These are phyloP conservation scores for Aspergillus novoparasiticus DNA, from an alignment of 2,329 filamentous ascomycete genomes.

Conservation along the genomic window DNA sequence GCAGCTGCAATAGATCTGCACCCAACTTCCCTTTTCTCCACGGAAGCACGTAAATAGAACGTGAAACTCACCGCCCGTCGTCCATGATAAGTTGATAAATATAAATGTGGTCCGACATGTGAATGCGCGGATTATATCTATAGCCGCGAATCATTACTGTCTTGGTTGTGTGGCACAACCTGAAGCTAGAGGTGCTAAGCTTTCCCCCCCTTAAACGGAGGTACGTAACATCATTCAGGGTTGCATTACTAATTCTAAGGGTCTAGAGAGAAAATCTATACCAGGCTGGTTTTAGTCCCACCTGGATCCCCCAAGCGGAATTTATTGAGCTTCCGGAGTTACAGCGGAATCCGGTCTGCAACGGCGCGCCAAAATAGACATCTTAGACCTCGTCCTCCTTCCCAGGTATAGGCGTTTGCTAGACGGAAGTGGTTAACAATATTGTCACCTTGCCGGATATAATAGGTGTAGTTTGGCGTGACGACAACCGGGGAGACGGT, in stretches of 20 bases:
- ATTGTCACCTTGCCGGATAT: constrained; percentile 30
- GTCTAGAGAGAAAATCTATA: background rate
- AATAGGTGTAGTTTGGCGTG: constrained; percentile 28
- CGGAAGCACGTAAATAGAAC: background rate
- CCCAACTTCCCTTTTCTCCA: background rate
- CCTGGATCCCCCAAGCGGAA: background rate
- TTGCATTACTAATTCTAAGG: background rate
- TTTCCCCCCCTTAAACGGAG: background rate
- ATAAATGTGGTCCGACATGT: background rate
- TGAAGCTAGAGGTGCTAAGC: background rate
- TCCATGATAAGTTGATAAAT: background rate
- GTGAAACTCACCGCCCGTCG: background rate
- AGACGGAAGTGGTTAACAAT: constrained; percentile 45
- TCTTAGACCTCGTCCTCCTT: constrained; percentile 46
- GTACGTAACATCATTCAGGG: background rate
- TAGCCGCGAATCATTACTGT: background rate
- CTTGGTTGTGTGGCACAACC: background rate
- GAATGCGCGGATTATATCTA: background rate
- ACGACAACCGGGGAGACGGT: constrained; percentile 17
- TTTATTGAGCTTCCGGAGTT: background rate
- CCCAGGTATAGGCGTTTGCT: constrained; percentile 51
- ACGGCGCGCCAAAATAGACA: constrained; percentile 45
- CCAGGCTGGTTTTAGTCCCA: background rate
- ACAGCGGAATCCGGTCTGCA: constrained; percentile 10
- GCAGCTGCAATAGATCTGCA: background rate